Evolutionary conservation across 441 rosid genomes (phyloP), one percentile per base, ranked within the genome.

Genomic region (Erysimum cheiri): DNA sequence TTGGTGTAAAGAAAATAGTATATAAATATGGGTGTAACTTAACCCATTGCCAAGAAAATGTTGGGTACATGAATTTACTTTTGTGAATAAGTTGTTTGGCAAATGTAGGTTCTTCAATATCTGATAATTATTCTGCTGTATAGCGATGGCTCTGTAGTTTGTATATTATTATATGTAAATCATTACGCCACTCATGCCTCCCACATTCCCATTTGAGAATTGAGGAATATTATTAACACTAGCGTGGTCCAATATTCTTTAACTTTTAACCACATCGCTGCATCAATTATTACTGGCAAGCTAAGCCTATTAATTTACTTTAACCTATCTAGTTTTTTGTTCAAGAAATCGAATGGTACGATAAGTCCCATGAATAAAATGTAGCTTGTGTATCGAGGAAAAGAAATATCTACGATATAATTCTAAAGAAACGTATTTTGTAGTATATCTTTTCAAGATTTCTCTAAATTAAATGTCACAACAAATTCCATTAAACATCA

Each of bases 121-220:
- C 8, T 55, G 36, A 46, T 69, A n/a, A n/a, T 48, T 56, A n/a
- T 17, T 31, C 17, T 64, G 43, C 24, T 56, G 35, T 57, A 56
- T 35, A 17, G 22, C 47, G 6, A 44, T 54, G 37, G 55, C 54
- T 71, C 52, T 40, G 62, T 15, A 12, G 28, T 5, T 14, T 56
- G 60, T 44, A 65, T 35, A 48, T 14, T 48, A 39, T 36, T 62
- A 43, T 56, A 52, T 62, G 74, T 75, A 72, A 75, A 69, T 75
- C 55, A 71, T 67, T 37, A 69, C 80, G 59, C 70, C 39, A 75
- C 60, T 71, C 72, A 76, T 76, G 80, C 64, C 37, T 64, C 75
- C 76, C 76, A 76, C 80, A 66, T 65, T 76, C 76, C 54, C 68
- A 58, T 71, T 65, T 58, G 56, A 28, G 50, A 48, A 40, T 62